A percentile compares a stretch with the other conserved stretches of the same genome.
Conservation (phyloP, 1,284 basidiomycete species). For the Ganoderma resinaceum region DNA sequence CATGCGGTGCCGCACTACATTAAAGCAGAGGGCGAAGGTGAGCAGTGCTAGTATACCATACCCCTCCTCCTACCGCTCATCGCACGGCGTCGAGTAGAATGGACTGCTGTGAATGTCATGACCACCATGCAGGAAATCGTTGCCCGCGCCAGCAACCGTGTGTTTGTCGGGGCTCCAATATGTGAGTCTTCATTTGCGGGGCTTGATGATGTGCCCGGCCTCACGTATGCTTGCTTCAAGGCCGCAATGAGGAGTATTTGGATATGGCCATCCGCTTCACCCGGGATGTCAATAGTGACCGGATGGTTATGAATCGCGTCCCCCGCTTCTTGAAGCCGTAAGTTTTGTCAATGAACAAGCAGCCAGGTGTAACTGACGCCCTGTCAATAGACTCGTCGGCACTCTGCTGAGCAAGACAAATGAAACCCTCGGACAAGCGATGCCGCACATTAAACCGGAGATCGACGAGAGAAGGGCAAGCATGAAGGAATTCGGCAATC, state of each 20-base stretch:
- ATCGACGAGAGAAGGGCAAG: constrained; percentile 30
- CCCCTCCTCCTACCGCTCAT: neutral
- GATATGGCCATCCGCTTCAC: constrained; percentile 26
- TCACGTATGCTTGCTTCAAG: constrained; percentile 14
- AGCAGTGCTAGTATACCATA: constrained; percentile 25
- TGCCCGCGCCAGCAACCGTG: constrained; percentile 35
- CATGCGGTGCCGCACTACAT: constrained; percentile 30
- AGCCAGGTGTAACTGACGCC: neutral
- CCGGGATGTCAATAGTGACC: constrained; percentile 11
- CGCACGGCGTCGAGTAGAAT: constrained; percentile 26
- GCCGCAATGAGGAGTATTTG: constrained; percentile 33
- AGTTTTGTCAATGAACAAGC: neutral
- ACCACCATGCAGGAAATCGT: constrained; percentile 33
- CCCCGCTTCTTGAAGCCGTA: constrained; percentile 41
- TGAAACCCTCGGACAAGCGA: neutral
- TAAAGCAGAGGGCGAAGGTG: constrained; percentile 19
- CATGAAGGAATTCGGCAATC: constrained; percentile 27
- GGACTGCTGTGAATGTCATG: constrained; percentile 27
- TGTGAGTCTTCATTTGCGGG: constrained; percentile 26
- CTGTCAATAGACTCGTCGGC: neutral
- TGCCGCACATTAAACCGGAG: constrained; percentile 24
- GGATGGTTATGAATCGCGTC: constrained; percentile 31
- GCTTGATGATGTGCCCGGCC: neutral
- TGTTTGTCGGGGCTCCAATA: constrained; percentile 39
- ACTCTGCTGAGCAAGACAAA: constrained; percentile 9